phyloP scores from a whole-genome alignment of 169 alveolate species.

The Cryptosporidium sp. region DNA sequence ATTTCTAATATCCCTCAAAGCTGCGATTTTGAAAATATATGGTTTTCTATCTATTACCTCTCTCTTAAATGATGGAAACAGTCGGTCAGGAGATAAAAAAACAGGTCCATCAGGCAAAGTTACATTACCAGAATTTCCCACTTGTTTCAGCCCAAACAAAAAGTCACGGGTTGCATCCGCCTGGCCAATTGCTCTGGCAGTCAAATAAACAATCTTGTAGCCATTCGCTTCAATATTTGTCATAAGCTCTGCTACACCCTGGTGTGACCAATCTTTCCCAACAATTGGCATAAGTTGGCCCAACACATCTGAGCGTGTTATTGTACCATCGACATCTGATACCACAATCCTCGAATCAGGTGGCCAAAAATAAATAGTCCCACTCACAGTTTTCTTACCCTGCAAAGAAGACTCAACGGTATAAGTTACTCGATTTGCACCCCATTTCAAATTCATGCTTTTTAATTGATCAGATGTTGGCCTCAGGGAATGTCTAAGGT shows the following conservation, averaged over 20 bases:
- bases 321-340: slow-evolving; percentile 99
- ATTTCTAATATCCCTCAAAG: slow-evolving; percentile 92
- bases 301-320: slow-evolving; percentile 94
- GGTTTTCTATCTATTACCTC: slow-evolving; percentile 97
- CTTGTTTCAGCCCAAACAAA: slow-evolving; percentile 89
- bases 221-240: slow-evolving; percentile 92
- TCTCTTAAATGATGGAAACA: slow-evolving; percentile 93
- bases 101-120: slow-evolving; percentile 95
- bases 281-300: slow-evolving; percentile 97
- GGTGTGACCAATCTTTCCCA: slow-evolving; percentile 98
- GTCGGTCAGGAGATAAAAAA: slow-evolving; percentile 96
- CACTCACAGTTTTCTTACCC: slow-evolving; percentile 92
- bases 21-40: slow-evolving; percentile 94
- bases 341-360: slow-evolving; percentile 92
- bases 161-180: slow-evolving; percentile 95
- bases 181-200: slow-evolving; percentile 98
- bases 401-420: slow-evolving; percentile 89
- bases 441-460: slow-evolving; percentile 87
- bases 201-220: slow-evolving; percentile 94
- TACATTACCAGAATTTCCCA: slow-evolving; percentile 79
- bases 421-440: slow-evolving; percentile 89
- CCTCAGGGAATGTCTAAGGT: slow-evolving; percentile 84
- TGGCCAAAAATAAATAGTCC: slow-evolving; percentile 94
- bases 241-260: slow-evolving; percentile 94
- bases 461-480: slow-evolving; percentile 91